Conservation (phyloP, 768 basidiomycete genomes). For the Artomyces pyxidatus region DNA sequence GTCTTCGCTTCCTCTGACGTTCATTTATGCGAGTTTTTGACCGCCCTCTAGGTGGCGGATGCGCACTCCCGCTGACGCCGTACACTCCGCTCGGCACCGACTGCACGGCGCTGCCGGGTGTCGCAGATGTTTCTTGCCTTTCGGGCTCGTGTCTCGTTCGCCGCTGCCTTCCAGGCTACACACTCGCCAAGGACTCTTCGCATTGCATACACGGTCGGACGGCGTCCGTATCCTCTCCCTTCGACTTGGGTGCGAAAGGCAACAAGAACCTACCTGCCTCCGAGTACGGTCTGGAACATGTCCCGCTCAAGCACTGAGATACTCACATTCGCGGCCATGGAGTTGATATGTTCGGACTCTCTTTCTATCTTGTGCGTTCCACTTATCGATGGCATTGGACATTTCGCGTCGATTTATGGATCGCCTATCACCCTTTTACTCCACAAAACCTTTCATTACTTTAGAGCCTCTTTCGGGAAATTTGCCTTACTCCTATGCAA, state of each 20-base stretch:
- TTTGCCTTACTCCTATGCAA: no score
- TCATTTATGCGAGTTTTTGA: no score
- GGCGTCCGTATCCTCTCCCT: neutral
- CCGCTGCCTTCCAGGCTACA: slow-evolving; percentile 38
- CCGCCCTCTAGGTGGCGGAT: slow-evolving; percentile 41
- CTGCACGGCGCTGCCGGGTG: slow-evolving; percentile 40
- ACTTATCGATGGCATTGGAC: no score
- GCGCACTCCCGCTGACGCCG: slow-evolving; percentile 27
- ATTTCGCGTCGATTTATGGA: no score
- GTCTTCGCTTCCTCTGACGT: no score
- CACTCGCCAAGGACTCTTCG: slow-evolving; percentile 11
- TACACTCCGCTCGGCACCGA: slow-evolving; percentile 33
- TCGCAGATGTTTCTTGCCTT: slow-evolving; percentile 41
- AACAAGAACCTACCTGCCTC: slow-evolving; percentile 7
- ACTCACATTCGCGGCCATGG: no score
- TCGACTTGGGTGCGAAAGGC: neutral
- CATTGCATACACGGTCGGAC: slow-evolving; percentile 10
- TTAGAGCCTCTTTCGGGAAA: no score
- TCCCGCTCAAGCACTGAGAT: slow-evolving; percentile 16
- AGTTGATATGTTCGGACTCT: no score
- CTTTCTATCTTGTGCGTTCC: no score
- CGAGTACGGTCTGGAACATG: slow-evolving; percentile 19
- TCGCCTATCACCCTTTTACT: no score
- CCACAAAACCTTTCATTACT: no score
- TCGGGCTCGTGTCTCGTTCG: slow-evolving; percentile 35